phyloP scores from a whole-genome alignment of 352 stramenopile genomes.

The Pythium utonaiense region DNA sequence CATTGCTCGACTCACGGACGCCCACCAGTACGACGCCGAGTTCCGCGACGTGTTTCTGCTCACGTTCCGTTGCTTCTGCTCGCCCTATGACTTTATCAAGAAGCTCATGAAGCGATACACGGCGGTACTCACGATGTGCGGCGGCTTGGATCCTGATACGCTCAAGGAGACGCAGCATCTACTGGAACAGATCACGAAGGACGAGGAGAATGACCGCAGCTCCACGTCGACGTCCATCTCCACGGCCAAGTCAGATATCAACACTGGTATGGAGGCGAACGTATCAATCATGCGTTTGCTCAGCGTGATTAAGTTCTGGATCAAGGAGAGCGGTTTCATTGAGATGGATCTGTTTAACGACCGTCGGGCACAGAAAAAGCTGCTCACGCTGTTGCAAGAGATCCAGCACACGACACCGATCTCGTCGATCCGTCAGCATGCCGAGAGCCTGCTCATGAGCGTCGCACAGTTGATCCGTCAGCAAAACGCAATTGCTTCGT shows the following conservation, averaged over 20 bases:
- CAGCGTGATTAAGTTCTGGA: conserved; percentile 87
- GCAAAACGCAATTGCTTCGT: conserved; percentile 33
- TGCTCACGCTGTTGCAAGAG: conserved; percentile 66
- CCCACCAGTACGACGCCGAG: conserved; percentile 82
- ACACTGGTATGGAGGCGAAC: conserved; percentile 74
- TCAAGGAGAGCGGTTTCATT: conserved; percentile 85
- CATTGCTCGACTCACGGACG: conserved; percentile 77
- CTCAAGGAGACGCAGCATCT: conserved; percentile 60
- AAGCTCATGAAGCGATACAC: conserved; percentile 86
- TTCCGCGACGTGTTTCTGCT: conserved; percentile 85
- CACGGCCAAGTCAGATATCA: conserved; percentile 71
- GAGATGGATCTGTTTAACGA: conserved; percentile 68
- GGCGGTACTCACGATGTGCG: conserved; percentile 60
- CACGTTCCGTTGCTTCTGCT: conserved; percentile 79
- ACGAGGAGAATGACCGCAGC: conserved; percentile 53
- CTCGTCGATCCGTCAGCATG: conserved; percentile 68
- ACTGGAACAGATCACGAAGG: conserved; percentile 60
- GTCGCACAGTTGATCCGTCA: conserved; percentile 63
- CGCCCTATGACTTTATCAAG: conserved; percentile 85
- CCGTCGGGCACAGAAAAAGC: conserved; percentile 68
- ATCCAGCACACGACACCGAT: conserved; percentile 77
- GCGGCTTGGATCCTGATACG: conserved; percentile 40
- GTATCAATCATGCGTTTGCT: conserved; percentile 86
- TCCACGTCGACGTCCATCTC: conserved; percentile 67
- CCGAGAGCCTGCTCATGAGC: conserved; percentile 60